A percentile compares a stretch with the other conserved stretches of the same genome.
Conservation (phyloP, 2,329 filamentous ascomycete genomes). For the Sclerotinia sclerotiorum region DNA sequence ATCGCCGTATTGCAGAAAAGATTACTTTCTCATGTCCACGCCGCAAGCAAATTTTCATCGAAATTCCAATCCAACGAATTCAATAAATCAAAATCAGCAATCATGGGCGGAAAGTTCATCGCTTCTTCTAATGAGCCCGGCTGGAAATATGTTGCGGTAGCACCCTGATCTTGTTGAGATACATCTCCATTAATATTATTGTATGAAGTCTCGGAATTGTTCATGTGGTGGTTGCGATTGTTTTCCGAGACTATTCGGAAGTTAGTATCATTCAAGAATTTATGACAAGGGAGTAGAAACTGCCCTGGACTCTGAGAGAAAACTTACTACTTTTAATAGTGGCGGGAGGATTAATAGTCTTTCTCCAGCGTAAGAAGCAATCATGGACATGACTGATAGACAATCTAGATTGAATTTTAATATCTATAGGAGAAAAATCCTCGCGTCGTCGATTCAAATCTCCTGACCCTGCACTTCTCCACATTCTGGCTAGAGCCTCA, state of each 20-base stretch:
- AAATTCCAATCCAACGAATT: slow-evolving; percentile 31
- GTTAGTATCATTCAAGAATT: neutral
- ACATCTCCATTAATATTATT: neutral
- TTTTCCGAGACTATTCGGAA: neutral
- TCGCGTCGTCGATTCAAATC: slow-evolving; percentile 18
- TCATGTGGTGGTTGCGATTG: neutral
- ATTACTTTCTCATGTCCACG: slow-evolving; percentile 10
- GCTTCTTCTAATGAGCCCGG: slow-evolving; percentile 16
- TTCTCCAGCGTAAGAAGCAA: slow-evolving; percentile 66
- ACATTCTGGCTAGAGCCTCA: slow-evolving; percentile 65
- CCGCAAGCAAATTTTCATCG: slow-evolving; percentile 19
- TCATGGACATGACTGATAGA: slow-evolving; percentile 68
- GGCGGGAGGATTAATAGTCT: slow-evolving; percentile 34
- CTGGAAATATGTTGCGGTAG: slow-evolving; percentile 17
- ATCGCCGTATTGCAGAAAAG: neutral
- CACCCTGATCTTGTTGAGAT: slow-evolving; percentile 8
- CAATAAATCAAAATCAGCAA: slow-evolving; percentile 27
- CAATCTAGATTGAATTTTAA: slow-evolving; percentile 66
- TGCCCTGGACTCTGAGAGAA: neutral
- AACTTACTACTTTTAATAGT: slow-evolving; percentile 2
- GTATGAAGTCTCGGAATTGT: slow-evolving; percentile 3
- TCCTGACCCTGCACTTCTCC: slow-evolving; percentile 42
- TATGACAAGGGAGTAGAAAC: neutral
- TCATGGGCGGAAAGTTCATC: slow-evolving; percentile 18
- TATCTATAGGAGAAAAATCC: slow-evolving; percentile 48